Evolutionary conservation across 129 eudicot species (phyloP).

Genomic region (Scalesia atractyloides): DNA sequence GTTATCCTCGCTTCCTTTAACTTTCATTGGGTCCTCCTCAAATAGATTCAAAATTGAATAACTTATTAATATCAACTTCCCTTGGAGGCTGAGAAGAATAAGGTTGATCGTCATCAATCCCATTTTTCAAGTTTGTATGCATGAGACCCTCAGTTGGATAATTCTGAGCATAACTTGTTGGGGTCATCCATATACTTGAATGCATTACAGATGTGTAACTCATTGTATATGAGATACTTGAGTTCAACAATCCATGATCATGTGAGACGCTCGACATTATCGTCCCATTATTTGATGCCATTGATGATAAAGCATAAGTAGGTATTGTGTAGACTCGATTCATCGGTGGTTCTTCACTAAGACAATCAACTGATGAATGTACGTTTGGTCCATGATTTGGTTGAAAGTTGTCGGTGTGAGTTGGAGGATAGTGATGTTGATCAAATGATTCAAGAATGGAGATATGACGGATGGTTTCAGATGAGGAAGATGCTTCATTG

Average conservation of each 20-base stretch:
- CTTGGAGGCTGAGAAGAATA: background rate
- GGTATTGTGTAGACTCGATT: background rate
- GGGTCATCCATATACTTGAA: background rate
- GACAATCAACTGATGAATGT: too few species aligned
- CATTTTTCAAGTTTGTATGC: background rate
- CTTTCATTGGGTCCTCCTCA: background rate
- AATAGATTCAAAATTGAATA: constrained; percentile 21
- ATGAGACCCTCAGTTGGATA: background rate
- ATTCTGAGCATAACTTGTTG: background rate
- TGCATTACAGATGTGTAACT: too few species aligned
- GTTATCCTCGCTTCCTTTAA: background rate
- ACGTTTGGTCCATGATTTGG: too few species aligned
- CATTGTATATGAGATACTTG: too few species aligned
- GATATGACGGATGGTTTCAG: constrained; percentile 4
- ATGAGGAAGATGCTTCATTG: background rate
- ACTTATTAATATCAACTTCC: constrained; percentile 5
- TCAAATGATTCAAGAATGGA: constrained; percentile 22
- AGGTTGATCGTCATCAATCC: background rate
- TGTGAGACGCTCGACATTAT: too few species aligned
- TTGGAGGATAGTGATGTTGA: background rate
- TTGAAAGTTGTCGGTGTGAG: too few species aligned
- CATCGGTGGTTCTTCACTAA: background rate
- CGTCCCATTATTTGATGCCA: background rate
- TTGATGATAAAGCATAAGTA: background rate
- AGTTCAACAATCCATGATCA: too few species aligned